Evolutionary conservation across 2,329 filamentous ascomycete species (phyloP), one percentile per base, ranked within the genome.

Genomic region (Thielaviopsis musarum): DNA sequence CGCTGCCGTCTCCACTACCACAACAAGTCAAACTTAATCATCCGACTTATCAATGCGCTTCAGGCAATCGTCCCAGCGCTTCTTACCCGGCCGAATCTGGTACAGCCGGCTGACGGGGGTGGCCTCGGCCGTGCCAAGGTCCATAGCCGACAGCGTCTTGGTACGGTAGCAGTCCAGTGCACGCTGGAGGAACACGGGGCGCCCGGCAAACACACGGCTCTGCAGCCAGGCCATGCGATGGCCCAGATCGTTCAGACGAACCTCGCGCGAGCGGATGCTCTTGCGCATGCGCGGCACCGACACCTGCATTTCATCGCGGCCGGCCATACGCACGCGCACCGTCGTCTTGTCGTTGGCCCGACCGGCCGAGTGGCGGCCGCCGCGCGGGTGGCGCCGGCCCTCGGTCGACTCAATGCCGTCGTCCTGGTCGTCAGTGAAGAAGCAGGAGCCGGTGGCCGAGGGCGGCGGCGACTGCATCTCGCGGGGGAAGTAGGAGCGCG

Each of bases 161-260:
- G 89, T 91, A 65, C 91, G 86, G 71, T 96, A 96, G 63, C 87
- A 89, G 70, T 97, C 91, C 71, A 97, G 90, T 66, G 91, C 91
- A 76, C 89, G 84, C 71, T 96, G 91, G 66, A 96, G 75, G 70
- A 96, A 96, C 54, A 95, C 77, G 49, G 85, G 89, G 65, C 89
- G 80, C 13, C 86, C 87, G 1, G 90, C 85, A 74, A 97, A 96
- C 12, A 91, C 88, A 67, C 91, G 80, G 69, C 90, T 93, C 73
- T 97, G 91, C 59, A 91, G 84, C 91, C 93, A 98, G 55, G 88
- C 91, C 87, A 98, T 94, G 54, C 91, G 83, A 70, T 94, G 95
- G 2, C 90, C 91, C 53, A 97, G 74, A 68, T 97, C 91, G 68
- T 97, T 97, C 63, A 97, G 74, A 55, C 88, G 82, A n/a, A 93